These are phyloP conservation scores for Ascochyta clinopodiicola DNA, from an alignment of 2,329 filamentous ascomycete genomes.

Conservation along the genomic window DNA sequence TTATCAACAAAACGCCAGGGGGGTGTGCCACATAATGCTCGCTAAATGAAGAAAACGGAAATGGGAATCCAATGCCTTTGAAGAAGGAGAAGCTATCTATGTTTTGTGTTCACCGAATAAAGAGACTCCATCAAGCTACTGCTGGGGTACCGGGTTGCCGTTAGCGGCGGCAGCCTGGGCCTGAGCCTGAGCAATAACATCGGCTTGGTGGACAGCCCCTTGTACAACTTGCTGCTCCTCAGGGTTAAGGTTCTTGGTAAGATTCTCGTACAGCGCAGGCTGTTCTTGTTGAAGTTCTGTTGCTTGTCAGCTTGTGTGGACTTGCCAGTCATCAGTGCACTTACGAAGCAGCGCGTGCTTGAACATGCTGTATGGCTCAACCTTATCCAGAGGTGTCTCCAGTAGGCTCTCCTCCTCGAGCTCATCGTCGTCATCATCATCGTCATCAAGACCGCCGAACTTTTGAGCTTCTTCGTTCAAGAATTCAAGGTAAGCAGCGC, in stretches of 20 bases:
- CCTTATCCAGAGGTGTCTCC: constrained; percentile 91
- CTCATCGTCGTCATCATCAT: constrained; percentile 74
- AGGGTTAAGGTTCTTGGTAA: constrained; percentile 78
- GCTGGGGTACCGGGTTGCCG: constrained; percentile 23
- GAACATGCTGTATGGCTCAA: constrained; percentile 94
- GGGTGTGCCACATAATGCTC: constrained; percentile 36
- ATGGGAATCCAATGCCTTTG: constrained; percentile 31
- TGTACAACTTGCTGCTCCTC: constrained; percentile 86
- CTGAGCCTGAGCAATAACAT: constrained; percentile 54
- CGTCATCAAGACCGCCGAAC: constrained; percentile 70
- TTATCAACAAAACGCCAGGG: constrained; percentile 35
- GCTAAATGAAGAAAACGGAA: constrained; percentile 36
- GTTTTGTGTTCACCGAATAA: constrained; percentile 8
- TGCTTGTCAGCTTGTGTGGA: constrained; percentile 35
- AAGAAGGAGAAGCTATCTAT: constrained; percentile 32
- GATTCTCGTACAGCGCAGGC: constrained; percentile 81
- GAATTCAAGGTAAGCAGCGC: constrained; percentile 93
- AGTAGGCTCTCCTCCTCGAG: constrained; percentile 91
- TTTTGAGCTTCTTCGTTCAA: constrained; percentile 93
- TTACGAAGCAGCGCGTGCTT: constrained; percentile 80
- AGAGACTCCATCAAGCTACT: constrained; percentile 19
- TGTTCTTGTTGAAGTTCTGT: constrained; percentile 87
- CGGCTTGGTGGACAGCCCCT: constrained; percentile 75
- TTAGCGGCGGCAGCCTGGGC: constrained; percentile 34
- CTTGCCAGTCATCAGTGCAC: constrained; percentile 47